Percentiles rank a stretch among this genome's conserved stretches.
Conservation (phyloP, 768 basidiomycete species). For the Suillus subluteus region DNA sequence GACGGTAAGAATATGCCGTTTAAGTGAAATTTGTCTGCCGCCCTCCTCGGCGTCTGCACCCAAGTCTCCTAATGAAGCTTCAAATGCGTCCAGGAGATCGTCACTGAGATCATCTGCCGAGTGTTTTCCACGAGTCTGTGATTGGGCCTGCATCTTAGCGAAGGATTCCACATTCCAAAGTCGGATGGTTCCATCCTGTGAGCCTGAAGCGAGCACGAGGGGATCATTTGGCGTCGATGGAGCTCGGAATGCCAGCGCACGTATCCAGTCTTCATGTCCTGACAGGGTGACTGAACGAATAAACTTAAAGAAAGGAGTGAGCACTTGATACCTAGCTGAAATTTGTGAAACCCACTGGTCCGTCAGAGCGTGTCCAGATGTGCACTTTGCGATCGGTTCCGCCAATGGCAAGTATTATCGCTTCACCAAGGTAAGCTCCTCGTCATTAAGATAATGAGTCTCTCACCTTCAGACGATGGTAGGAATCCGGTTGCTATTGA, state of each 20-base stretch:
- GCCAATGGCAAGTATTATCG: conserved; percentile 75
- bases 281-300: conserved; percentile 59
- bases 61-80: conserved; percentile 74
- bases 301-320: conserved; percentile 45
- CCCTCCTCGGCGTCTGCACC: conserved; percentile 72
- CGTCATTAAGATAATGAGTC: not conserved
- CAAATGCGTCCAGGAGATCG: conserved; percentile 86
- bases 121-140: conserved; percentile 20
- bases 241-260: conserved; percentile 69
- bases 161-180: conserved; percentile 83
- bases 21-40: conserved; percentile 85
- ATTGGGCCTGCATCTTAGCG: conserved; percentile 28
- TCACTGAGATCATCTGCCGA: conserved; percentile 49
- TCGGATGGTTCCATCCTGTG: conserved; percentile 93
- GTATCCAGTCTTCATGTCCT: conserved; percentile 98
- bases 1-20: conserved; percentile 77
- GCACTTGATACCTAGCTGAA: conserved; percentile 9
- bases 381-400: conserved; percentile 83
- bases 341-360: conserved; percentile 42
- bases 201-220: conserved; percentile 87
- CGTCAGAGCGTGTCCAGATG: conserved; percentile 73
- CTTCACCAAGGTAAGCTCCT: conserved; percentile 34
- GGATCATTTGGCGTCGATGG: conserved; percentile 34
- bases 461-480: conserved; percentile 68
- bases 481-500: conserved; percentile 65